Conservation (phyloP, 2,329 filamentous ascomycete genomes). For the Alternaria triticina region DNA sequence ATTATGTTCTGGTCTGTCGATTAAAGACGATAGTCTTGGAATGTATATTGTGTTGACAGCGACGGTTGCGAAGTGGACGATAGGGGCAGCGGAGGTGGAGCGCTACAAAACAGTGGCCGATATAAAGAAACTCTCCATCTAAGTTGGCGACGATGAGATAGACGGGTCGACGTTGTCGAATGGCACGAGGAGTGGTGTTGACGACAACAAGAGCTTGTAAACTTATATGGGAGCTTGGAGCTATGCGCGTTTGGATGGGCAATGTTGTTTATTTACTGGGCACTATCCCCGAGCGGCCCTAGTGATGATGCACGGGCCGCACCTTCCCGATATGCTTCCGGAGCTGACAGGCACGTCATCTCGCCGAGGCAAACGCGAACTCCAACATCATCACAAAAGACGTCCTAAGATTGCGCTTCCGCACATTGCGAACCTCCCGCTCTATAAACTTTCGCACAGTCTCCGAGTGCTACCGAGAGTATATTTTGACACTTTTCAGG, state of each 20-base stretch:
- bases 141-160: conserved; percentile 50
- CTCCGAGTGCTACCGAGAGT: neutral
- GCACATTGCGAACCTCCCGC: neutral
- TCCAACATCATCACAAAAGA: conserved; percentile 20
- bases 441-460: neutral
- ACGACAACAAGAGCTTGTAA: conserved; percentile 27
- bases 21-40: conserved; percentile 22
- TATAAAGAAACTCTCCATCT: conserved; percentile 51
- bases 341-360: conserved; percentile 17
- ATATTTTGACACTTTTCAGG: neutral
- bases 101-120: conserved; percentile 44
- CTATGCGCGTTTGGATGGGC: conserved; percentile 16
- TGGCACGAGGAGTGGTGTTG: conserved; percentile 37
- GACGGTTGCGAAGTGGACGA: conserved; percentile 28
- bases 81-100: conserved; percentile 38
- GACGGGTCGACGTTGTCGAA: conserved; percentile 34
- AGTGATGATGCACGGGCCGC: conserved; percentile 12
- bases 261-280: conserved; percentile 18
- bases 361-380: conserved; percentile 22
- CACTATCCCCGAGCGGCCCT: conserved; percentile 10
- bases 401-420: conserved; percentile 19
- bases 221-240: conserved; percentile 34
- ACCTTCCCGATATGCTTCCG: neutral
- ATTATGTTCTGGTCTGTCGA: conserved; percentile 39
- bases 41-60: conserved; percentile 24